phyloP scores from a whole-genome alignment of 805 yeast genomes.

The Suhomyces canberraensis region DNA sequence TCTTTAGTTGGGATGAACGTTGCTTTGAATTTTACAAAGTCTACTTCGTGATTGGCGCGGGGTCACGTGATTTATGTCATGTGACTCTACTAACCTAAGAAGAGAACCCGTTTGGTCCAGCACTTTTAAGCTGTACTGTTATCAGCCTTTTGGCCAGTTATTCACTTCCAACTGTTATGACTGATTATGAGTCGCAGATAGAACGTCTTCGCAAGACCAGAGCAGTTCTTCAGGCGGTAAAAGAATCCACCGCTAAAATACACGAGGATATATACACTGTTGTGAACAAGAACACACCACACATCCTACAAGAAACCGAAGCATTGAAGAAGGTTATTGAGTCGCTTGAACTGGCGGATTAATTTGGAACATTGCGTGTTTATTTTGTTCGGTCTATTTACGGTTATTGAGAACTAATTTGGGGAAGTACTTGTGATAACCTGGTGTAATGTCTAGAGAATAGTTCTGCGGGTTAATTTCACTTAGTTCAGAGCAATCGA shows the following conservation, averaged over 20 bases:
- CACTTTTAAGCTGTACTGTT: no score
- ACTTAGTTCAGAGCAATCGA: conserved; percentile 4
- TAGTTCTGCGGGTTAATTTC: conserved; percentile 5
- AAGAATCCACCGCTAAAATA: conserved; percentile 26
- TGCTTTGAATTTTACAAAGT: neutral
- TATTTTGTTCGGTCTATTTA: no score
- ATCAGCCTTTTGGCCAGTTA: no score
- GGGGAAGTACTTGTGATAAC: conserved; percentile 27
- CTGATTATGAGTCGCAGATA: conserved; percentile 6
- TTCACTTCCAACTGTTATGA: no score
- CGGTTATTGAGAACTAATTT: no score
- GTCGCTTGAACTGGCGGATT: conserved; percentile 5
- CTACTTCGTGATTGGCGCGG: neutral
- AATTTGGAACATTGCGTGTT: neutral
- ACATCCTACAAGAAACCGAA: conserved; percentile 7
- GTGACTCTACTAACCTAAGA: no score
- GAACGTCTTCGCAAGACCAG: conserved; percentile 24
- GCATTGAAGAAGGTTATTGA: conserved; percentile 7
- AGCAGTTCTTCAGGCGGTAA: conserved; percentile 28
- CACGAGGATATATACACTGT: conserved; percentile 23
- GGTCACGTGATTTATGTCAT: conserved; percentile 1
- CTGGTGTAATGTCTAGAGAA: conserved; percentile 10
- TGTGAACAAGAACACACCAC: conserved; percentile 13
- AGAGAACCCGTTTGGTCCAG: no score
- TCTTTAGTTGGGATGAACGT: neutral